These are phyloP conservation scores for Coemansia sp. DNA, from an alignment of 192 early-diverging fungal genomes.

Conservation along the genomic window DNA sequence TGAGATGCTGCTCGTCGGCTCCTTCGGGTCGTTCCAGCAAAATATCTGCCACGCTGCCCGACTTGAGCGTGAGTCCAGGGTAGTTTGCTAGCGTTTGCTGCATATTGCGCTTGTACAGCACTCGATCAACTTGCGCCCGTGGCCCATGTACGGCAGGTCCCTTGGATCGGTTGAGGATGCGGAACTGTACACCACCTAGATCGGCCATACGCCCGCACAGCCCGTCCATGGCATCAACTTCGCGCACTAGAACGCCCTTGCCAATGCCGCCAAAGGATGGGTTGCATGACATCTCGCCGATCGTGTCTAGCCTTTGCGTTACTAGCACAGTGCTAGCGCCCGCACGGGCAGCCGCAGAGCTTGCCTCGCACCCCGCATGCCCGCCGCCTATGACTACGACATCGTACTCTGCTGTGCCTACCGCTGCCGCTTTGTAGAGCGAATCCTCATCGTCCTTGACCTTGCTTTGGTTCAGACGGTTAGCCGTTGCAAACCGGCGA, in stretches of 20 bases:
- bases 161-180: conserved; percentile 75
- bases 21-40: conserved; percentile 54
- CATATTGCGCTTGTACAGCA: conserved; percentile 74
- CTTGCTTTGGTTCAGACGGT: neutral
- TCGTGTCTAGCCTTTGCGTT: conserved; percentile 73
- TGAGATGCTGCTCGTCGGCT: conserved; percentile 16
- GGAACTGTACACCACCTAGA: conserved; percentile 77
- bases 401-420: conserved; percentile 49
- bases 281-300: conserved; percentile 88
- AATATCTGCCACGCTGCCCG: conserved; percentile 72
- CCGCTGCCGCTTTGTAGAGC: conserved; percentile 18
- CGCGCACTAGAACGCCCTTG: conserved; percentile 76
- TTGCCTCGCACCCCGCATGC: conserved; percentile 81
- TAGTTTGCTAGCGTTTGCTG: conserved; percentile 61
- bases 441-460: neutral
- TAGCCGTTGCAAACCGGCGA: neutral
- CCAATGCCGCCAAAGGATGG: conserved; percentile 84
- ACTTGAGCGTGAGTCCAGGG: conserved; percentile 65
- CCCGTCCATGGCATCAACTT: conserved; percentile 81
- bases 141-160: conserved; percentile 83
- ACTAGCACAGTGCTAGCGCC: conserved; percentile 71
- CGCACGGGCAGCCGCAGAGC: conserved; percentile 70
- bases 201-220: conserved; percentile 79
- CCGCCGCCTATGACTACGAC: conserved; percentile 83
- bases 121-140: conserved; percentile 78